phyloP scores from a whole-genome alignment of 2,329 filamentous ascomycete species.

The Septoria linicola region DNA sequence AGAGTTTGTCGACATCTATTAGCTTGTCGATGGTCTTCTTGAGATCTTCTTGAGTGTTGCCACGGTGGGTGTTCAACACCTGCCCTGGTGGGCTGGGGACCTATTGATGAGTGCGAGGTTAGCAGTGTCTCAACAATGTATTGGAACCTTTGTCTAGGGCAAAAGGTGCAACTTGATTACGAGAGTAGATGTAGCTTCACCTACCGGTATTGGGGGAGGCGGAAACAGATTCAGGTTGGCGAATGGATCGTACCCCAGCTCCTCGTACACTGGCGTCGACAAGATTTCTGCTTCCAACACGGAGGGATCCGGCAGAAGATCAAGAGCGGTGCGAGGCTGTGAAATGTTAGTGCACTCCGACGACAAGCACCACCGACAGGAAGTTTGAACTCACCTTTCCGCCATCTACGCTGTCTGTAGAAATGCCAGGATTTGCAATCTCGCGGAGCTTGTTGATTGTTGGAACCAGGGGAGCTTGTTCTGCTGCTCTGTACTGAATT shows the following conservation, averaged over 20 bases:
- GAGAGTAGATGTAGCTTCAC: too few relatives aligned
- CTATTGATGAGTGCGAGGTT: too few relatives aligned
- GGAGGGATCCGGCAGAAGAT: background rate
- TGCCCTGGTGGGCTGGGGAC: too few relatives aligned
- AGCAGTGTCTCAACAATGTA: too few relatives aligned
- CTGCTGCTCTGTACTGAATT: conserved; percentile 1
- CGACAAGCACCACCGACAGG: too few relatives aligned
- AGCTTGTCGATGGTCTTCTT: background rate
- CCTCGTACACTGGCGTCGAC: background rate
- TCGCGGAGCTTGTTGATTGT: background rate
- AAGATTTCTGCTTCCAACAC: background rate
- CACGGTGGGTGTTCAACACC: too few relatives aligned
- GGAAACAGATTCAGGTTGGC: background rate
- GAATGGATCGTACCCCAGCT: background rate
- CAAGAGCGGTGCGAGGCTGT: background rate
- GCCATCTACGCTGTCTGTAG: background rate
- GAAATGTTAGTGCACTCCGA: background rate
- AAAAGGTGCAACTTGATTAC: too few relatives aligned
- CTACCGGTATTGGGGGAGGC: background rate
- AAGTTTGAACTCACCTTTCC: background rate
- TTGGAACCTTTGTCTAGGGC: too few relatives aligned
- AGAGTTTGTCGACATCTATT: conserved; percentile 1
- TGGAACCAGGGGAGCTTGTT: conserved; percentile 7
- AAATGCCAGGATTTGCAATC: background rate
- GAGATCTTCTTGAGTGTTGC: too few relatives aligned